Percentiles rank a stretch among this genome's conserved stretches.
Evolutionary conservation across 2,329 filamentous ascomycete genomes (phyloP).

Genomic region (Graphilbum sp.): DNA sequence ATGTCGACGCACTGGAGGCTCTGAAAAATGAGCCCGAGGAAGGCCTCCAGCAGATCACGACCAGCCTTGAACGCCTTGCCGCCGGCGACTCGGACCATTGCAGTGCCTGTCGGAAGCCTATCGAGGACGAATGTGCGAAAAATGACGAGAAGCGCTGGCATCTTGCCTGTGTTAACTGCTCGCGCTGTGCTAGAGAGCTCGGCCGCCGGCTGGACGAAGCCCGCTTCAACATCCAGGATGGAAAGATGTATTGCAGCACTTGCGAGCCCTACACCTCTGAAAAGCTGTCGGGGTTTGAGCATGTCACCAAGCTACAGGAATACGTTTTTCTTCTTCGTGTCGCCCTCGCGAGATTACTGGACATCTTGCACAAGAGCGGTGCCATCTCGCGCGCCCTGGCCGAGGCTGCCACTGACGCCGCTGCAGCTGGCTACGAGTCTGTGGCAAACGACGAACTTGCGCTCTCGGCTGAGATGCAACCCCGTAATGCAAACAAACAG

Average conservation of each 20-base stretch:
- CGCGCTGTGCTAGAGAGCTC: conserved; percentile 47
- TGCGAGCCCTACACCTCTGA: conserved; percentile 46
- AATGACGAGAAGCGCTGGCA: conserved; percentile 69
- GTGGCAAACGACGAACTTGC: neutral
- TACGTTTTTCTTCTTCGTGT: conserved; percentile 89
- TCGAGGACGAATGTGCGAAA: conserved; percentile 84
- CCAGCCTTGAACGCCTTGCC: conserved; percentile 49
- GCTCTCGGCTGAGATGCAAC: conserved; percentile 37
- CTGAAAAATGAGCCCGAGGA: conserved; percentile 48
- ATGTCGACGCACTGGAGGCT: conserved; percentile 68
- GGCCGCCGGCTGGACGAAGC: conserved; percentile 53
- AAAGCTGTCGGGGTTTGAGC: conserved; percentile 38
- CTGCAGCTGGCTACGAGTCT: neutral
- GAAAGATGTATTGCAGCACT: conserved; percentile 52
- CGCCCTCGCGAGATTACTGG: conserved; percentile 73
- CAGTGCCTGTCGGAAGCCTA: conserved; percentile 61
- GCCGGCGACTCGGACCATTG: conserved; percentile 76
- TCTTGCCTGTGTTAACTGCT: conserved; percentile 63
- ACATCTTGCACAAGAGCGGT: conserved; percentile 71
- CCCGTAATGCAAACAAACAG: conserved; percentile 37
- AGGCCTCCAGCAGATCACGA: conserved; percentile 39
- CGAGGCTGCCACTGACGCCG: neutral
- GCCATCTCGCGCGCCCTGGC: conserved; percentile 62
- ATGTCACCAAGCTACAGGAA: conserved; percentile 76
- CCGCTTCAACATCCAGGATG: conserved; percentile 50